Evolutionary conservation across 306 rosid species (phyloP).

Genomic region (Cucurbita pepo): DNA sequence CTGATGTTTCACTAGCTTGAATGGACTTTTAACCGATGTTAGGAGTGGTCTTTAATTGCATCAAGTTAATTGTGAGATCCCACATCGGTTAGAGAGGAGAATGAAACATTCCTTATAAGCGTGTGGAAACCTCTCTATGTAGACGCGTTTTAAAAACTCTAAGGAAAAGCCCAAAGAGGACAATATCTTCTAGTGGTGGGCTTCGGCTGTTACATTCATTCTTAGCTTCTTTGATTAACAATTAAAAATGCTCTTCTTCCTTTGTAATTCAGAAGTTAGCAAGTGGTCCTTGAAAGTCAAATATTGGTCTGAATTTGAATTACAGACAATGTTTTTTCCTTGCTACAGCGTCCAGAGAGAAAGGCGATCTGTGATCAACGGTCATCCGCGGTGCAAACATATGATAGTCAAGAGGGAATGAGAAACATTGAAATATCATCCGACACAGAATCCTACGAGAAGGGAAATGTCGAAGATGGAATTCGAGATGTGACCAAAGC

Average conservation of each 20-base stretch:
- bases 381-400: slow-evolving; percentile 2
- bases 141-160: too few species aligned
- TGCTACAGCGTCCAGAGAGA: slow-evolving; percentile 24
- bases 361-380: slow-evolving; percentile 10
- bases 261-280: background rate
- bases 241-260: background rate
- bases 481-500: background rate
- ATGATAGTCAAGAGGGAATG: slow-evolving; percentile 12
- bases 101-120: too few species aligned
- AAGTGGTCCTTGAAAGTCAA: background rate
- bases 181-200: too few species aligned
- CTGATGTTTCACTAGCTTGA: slow-evolving; percentile 8
- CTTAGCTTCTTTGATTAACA: background rate
- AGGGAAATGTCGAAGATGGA: slow-evolving; percentile 8
- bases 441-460: slow-evolving; percentile 12
- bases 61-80: background rate
- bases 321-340: background rate
- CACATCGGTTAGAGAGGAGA: too few species aligned
- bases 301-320: background rate
- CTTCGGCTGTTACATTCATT: too few species aligned
- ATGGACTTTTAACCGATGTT: background rate
- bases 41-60: background rate
- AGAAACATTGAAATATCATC: slow-evolving; percentile 17
- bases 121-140: too few species aligned
- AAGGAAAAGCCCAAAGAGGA: too few species aligned